Base-by-base conservation (phyloP, 2,329 filamentous ascomycete species). In the Neurospora sp. region DNA sequence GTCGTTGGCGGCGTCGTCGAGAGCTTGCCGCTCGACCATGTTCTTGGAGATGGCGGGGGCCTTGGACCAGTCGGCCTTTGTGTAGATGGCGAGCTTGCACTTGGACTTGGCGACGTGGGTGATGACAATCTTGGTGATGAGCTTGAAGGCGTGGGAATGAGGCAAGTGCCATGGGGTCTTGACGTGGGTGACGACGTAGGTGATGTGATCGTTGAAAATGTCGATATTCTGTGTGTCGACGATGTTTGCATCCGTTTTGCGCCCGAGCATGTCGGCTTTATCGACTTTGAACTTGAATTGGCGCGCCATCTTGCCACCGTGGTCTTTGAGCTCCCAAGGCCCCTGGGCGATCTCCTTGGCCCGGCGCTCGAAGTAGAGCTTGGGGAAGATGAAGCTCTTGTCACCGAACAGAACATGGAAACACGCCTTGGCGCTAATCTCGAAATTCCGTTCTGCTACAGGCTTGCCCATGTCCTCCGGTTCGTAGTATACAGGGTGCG, bases 401-500 rank as follows among this genome's bases (percentile, higher is more conserved):
- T 99, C 96, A 43, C 96, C 96, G 79, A 98, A 99, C 68, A 99
- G 86, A 17, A 98, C 92, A 77, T 98, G 95, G 79, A 98, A 99
- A 70, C 97, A 89, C 0, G 93, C 93, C 79, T 99, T 98, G 66
- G 96, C 91, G 73, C 93, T 96, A 72, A 98, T 90, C 74, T 96
- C 91, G 78, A 97, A 97, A 73, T 93, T 87, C 72, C 92, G 89
- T 78, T 97, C 92, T 0, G 92, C 88, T 8, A 90, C 90, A 74
- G 91, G 86, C 73, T 87, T 85, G 68, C 90, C 88, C 87, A 97
- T 94, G 68, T 90, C 92, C 72, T 91, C 87, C 1, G 96, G 96
- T 70, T 93, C 90, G 78, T 95, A 97, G 11, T 91, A 83, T 2
- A 97, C 91, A 2, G 95, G 90, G 68, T 93, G 90, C 1, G 89